These are phyloP conservation scores for Penicillium manginii DNA, from an alignment of 495 filamentous ascomycete genomes.

Conservation along the genomic window DNA sequence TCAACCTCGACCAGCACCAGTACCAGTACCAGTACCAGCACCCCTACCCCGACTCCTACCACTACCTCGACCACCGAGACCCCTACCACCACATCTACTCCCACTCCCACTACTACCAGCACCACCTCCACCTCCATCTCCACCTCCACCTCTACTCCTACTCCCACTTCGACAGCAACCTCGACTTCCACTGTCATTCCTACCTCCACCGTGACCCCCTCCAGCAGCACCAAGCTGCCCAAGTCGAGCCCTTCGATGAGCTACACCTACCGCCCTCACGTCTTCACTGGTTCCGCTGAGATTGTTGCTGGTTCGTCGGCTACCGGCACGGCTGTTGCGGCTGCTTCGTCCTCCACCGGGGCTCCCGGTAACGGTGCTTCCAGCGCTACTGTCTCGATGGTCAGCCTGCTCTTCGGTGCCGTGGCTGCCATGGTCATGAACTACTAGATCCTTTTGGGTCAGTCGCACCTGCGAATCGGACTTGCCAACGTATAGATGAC, in stretches of 20 bases:
- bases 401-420: constrained; percentile 34
- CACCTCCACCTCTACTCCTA: constrained; percentile 25
- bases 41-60: constrained; percentile 26
- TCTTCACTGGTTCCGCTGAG: constrained; percentile 34
- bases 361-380: constrained; percentile 26
- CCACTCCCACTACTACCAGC: constrained; percentile 26
- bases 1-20: constrained; percentile 27
- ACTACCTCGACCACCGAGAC: constrained; percentile 30
- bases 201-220: constrained; percentile 20
- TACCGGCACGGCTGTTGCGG: constrained; percentile 14
- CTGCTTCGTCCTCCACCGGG: constrained; percentile 13
- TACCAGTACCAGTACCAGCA: constrained; percentile 22
- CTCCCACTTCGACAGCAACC: constrained; percentile 25
- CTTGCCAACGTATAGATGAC: constrained; percentile 16
- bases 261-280: constrained; percentile 41
- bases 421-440: constrained; percentile 31
- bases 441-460: constrained; percentile 20
- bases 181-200: constrained; percentile 20
- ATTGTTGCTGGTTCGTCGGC: constrained; percentile 18
- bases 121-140: constrained; percentile 28
- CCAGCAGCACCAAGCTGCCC: constrained; percentile 20
- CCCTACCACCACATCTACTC: constrained; percentile 22
- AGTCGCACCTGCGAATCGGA: not conserved
- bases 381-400: constrained; percentile 28
- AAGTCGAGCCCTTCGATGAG: constrained; percentile 27